Evolutionary conservation across 768 basidiomycete genomes (phyloP).

Genomic region (Phylloporus scabripes): DNA sequence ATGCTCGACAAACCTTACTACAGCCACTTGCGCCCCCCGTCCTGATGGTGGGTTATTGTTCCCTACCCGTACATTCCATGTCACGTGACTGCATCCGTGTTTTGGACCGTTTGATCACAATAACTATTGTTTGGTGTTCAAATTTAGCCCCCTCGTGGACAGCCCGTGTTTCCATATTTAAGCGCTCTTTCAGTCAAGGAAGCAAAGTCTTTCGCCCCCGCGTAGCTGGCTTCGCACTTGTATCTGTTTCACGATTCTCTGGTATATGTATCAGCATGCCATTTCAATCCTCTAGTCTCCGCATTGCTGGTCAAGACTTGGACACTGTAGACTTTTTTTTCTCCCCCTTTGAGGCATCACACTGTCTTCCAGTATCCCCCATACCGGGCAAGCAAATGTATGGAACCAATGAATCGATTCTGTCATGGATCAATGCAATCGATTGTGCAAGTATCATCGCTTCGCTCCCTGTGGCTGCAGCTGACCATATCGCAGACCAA

Average conservation of each 20-base stretch:
- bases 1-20: conserved; percentile 9
- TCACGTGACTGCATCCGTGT: conserved; percentile 21
- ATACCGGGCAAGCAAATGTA: conserved; percentile 19
- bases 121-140: conserved; percentile 26
- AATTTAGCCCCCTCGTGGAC: conserved; percentile 8
- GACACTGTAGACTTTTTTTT: conserved; percentile 9
- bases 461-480: neutral
- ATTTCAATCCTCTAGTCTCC: conserved; percentile 13
- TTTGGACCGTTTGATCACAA: conserved; percentile 13
- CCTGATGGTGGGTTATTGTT: conserved; percentile 23
- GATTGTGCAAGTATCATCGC: conserved; percentile 15
- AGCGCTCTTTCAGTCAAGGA: conserved; percentile 8
- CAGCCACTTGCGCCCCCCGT: conserved; percentile 4
- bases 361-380: conserved; percentile 3
- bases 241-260: conserved; percentile 8
- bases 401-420: conserved; percentile 17
- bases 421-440: conserved; percentile 26
- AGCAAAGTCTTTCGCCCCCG: conserved; percentile 6
- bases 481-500: conserved; percentile 13
- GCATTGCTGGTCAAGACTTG: conserved; percentile 28
- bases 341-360: conserved; percentile 9
- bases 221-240: conserved; percentile 27
- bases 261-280: conserved; percentile 16
- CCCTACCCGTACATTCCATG: neutral
- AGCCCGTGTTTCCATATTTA: conserved; percentile 12